Evolutionary conservation across 2,329 filamentous ascomycete species (phyloP), one percentile per base, ranked within the genome.

Genomic region (Ilyonectria sp.): DNA sequence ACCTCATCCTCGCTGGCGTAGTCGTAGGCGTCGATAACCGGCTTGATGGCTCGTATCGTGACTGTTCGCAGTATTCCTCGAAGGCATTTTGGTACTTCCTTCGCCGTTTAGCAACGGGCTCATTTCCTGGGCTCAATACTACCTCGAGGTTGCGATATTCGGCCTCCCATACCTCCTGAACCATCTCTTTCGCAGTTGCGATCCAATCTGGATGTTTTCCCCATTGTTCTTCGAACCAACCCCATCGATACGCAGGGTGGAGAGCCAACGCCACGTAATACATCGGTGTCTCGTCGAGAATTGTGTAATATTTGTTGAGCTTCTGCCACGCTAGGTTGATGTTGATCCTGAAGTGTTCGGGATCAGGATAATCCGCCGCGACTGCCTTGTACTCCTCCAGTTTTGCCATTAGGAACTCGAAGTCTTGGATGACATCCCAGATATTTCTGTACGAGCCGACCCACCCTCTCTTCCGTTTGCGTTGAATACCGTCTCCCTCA

Each of bases 231-330:
- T 67, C 60, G 44, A 67, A 67, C 53, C 53, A 69, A 19, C 44
- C 55, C 63, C 54, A 67, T 29, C 49, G 49, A 44, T 33, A 67
- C 21, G 60, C 63, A 5, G 54, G 63, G 43, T 69, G 54, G 2
- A 66, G 33, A 26, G 43, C 63, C 23, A 67, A 21, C 17, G 59
- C 49, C 29, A 63, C 43, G 40, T 67, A 63, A 33, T 67, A 67
- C 19, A 63, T 60, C 11, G 63, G 67, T 19, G 43, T 61, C 37
- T 57, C 49, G 33, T 61, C 58, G 19, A 60, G 19, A 47, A 23
- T 33, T 19, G 17, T 50, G 46, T 69, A 65, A 43, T 69, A 67
- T 29, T 69, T 35, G 11, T 68, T 50, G 17, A 68, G 54, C 53
- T 65, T 65, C 17, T 62, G 11, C 57, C 43, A 60, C 17, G 44